A percentile compares a stretch with the other conserved stretches of the same genome.
Conservation (phyloP, 805 yeast genomes). For the Brettanomyces naardenensis region DNA sequence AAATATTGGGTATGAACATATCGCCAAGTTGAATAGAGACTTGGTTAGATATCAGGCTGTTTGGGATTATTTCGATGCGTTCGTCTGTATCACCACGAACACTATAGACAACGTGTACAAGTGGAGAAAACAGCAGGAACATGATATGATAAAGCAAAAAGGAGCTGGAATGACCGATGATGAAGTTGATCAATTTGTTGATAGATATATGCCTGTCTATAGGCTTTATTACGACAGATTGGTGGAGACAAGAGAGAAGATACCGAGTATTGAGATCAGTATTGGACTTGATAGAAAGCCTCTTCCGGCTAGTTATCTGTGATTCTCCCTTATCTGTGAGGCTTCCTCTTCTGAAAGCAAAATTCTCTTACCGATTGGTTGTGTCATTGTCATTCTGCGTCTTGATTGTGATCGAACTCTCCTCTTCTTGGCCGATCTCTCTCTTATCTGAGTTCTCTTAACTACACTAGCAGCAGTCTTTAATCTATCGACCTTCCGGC, state of each 20-base stretch:
- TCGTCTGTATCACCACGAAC: constrained; percentile 55
- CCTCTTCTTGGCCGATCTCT: too few relatives aligned
- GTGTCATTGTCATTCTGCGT: constrained; percentile 5
- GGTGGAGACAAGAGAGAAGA: constrained; percentile 1
- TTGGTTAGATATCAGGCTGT: constrained; percentile 41
- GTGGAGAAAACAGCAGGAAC: constrained; percentile 81
- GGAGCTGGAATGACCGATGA: constrained; percentile 80
- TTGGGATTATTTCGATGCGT: constrained; percentile 53
- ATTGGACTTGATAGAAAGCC: constrained; percentile 5
- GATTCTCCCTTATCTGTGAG: constrained; percentile 1
- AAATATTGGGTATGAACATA: constrained; percentile 10
- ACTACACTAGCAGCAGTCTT: too few relatives aligned
- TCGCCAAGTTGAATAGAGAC: constrained; percentile 40
- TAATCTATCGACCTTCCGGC: too few relatives aligned
- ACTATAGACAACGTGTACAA: constrained; percentile 53
- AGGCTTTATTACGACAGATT: constrained; percentile 46
- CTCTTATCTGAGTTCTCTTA: too few relatives aligned
- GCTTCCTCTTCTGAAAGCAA: constrained; percentile 2
- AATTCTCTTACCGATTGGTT: constrained; percentile 2
- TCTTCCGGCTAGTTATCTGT: neutral
- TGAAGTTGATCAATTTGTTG: constrained; percentile 61
- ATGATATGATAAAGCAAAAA: constrained; percentile 37
- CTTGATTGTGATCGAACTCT: too few relatives aligned
- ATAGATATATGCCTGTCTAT: constrained; percentile 83
- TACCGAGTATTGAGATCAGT: constrained; percentile 6